A percentile compares a stretch with the other conserved stretches of the same genome.
These are phyloP conservation scores for Pyrenochaeta sp. DNA, from an alignment of 2,329 filamentous ascomycete species.

Conservation along the genomic window DNA sequence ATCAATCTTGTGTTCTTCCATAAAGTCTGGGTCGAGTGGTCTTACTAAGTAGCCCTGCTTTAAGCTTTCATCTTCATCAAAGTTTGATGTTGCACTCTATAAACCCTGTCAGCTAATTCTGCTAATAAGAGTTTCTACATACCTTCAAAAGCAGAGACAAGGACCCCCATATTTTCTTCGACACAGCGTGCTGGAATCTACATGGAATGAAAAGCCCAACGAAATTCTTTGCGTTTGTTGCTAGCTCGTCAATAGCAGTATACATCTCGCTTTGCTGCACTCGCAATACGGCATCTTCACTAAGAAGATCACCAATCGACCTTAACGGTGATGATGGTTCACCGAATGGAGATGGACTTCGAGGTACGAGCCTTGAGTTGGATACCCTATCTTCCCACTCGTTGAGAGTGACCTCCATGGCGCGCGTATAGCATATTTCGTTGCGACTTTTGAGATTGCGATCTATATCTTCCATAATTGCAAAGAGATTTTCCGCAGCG, in stretches of 20 bases:
- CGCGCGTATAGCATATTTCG: not conserved
- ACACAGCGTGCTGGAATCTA: not conserved
- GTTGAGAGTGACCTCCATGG: not conserved
- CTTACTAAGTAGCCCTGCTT: conserved; percentile 1
- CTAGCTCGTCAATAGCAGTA: conserved; percentile 2
- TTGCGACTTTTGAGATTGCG: not conserved
- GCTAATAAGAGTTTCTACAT: not conserved
- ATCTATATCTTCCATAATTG: conserved; percentile 7
- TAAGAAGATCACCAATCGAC: not conserved
- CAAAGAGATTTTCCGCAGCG: conserved; percentile 3
- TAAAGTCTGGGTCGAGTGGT: not conserved
- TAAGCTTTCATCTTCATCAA: not conserved
- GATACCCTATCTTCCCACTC: not conserved
- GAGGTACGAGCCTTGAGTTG: not conserved
- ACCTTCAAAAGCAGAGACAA: not conserved
- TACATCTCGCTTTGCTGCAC: not conserved
- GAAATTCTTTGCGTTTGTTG: not conserved
- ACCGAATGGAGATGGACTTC: not conserved
- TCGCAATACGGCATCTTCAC: not conserved
- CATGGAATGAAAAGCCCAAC: conserved; percentile 2
- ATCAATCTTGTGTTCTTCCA: not conserved
- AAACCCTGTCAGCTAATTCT: not conserved
- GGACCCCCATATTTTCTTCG: conserved; percentile 5
- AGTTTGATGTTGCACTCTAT: not conserved
- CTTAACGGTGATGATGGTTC: not conserved